These are phyloP conservation scores for Henckelia pumila DNA, from an alignment of 257 asterid genomes.

Conservation along the genomic window DNA sequence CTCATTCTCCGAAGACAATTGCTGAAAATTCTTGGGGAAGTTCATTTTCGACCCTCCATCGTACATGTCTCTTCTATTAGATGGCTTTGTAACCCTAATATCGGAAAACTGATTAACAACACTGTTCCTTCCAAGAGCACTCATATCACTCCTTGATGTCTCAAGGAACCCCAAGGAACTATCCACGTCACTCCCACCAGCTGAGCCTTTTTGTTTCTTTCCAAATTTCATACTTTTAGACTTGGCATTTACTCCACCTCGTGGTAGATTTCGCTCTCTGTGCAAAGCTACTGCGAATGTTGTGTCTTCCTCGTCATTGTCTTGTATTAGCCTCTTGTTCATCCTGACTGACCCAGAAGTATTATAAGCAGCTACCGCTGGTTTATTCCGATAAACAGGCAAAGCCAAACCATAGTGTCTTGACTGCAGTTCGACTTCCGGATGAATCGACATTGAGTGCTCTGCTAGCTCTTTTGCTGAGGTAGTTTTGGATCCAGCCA, in stretches of 20 bases:
- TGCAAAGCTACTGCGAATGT: conserved; percentile 63
- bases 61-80: conserved; percentile 44
- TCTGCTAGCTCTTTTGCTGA: conserved; percentile 46
- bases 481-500: conserved; percentile 50
- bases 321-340: conserved; percentile 51
- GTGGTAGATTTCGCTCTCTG: conserved; percentile 46
- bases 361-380: conserved; percentile 41
- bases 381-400: conserved; percentile 45
- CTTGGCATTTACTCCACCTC: conserved; percentile 38
- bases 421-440: conserved; percentile 44
- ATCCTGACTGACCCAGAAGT: conserved; percentile 39
- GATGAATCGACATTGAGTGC: conserved; percentile 42
- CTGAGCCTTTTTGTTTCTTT: conserved; percentile 52
- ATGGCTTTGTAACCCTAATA: conserved; percentile 70
- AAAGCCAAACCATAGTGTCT: conserved; percentile 40
- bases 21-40: conserved; percentile 46
- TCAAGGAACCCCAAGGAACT: conserved; percentile 43
- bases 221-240: conserved; percentile 41
- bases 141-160: conserved; percentile 45
- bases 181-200: conserved; percentile 47
- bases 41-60: conserved; percentile 52
- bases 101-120: conserved; percentile 77
- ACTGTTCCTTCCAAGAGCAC: conserved; percentile 62
- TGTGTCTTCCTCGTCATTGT: conserved; percentile 58
- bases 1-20: conserved; percentile 52